Evolutionary conservation across 345 rosid genomes (phyloP).

Genomic region (Carallia brachiata): DNA sequence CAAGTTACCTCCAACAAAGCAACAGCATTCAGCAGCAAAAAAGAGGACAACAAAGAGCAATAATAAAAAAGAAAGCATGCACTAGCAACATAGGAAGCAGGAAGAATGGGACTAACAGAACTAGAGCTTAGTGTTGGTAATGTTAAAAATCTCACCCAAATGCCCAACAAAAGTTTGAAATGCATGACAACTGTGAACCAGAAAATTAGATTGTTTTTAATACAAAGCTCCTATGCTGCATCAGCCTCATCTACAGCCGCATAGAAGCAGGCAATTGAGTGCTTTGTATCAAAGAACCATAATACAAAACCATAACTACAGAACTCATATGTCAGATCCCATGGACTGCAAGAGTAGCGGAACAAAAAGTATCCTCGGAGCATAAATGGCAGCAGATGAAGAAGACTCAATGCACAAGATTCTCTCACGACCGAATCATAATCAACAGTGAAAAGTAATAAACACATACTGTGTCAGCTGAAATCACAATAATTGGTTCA

Average conservation of each 20-base stretch:
- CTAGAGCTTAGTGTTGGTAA: background rate
- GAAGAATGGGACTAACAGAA: background rate
- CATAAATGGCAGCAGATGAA: conserved; percentile 41
- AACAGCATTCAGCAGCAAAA: background rate
- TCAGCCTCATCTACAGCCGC: background rate
- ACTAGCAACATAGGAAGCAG: background rate
- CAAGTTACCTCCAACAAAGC: background rate
- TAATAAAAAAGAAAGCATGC: background rate
- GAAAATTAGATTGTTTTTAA: background rate
- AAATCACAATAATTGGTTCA: conserved; percentile 45
- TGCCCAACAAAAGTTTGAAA: background rate
- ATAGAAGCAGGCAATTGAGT: background rate
- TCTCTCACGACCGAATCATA: conserved; percentile 10
- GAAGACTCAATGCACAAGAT: conserved; percentile 5
- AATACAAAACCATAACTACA: background rate
- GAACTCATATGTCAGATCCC: background rate
- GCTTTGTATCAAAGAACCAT: background rate
- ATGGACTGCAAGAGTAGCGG: background rate
- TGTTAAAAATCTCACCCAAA: background rate
- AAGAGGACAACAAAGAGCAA: background rate
- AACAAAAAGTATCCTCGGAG: conserved; percentile 35
- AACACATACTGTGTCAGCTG: conserved; percentile 76
- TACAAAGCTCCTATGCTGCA: background rate
- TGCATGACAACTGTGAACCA: no score
- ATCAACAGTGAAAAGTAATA: conserved; percentile 12